Evolutionary conservation across 2,329 filamentous ascomycete genomes (phyloP), one percentile per base, ranked within the genome.

Genomic region (Trichoderma sp.): DNA sequence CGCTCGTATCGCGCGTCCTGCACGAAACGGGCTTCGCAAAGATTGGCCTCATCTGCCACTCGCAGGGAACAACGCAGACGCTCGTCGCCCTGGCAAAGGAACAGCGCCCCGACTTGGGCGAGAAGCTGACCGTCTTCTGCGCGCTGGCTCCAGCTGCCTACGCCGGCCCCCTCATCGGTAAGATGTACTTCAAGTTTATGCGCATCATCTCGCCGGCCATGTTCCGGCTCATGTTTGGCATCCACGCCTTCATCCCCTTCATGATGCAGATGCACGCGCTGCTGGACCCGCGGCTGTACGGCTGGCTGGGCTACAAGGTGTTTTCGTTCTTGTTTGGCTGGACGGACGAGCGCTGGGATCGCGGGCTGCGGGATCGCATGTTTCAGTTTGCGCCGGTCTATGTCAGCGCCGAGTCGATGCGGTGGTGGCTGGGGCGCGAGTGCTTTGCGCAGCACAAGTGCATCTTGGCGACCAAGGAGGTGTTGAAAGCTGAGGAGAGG

Each of bases 381-480:
- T 97, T 98, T 78, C 93, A 96, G 75, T 97, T 97, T 73, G 89
- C 93, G 0, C 95, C 95, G 1, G 93, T 97, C 0, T 97, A 96
- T 75, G 93, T 97, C 62, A 93, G 90, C 74, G 88, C 93, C 0
- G 94, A 97, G 81, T 91, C 89, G 70, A 97, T 97, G 93, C 86
- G 93, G 6, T 98, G 95, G 95, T 97, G 95, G 95, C 85, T 97
- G 0, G 95, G 94, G 0, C 84, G 90, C 4, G 93, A 96, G 74
- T 94, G 94, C 73, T 97, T 97, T 75, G 83, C 84, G 2, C 79
- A 78, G 74, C 93, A 97, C 75, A 93, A 92, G 77, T 97, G 94
- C 76, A 96, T 97, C 63, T 83, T 97, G 7, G 87, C 92, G 0
- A 97, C 94, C 0, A 87, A 87, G 49, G 91, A 94, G 71, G 88